Base-by-base conservation (phyloP, 441 rosid species). In the Pelargonium citronellum region DNA sequence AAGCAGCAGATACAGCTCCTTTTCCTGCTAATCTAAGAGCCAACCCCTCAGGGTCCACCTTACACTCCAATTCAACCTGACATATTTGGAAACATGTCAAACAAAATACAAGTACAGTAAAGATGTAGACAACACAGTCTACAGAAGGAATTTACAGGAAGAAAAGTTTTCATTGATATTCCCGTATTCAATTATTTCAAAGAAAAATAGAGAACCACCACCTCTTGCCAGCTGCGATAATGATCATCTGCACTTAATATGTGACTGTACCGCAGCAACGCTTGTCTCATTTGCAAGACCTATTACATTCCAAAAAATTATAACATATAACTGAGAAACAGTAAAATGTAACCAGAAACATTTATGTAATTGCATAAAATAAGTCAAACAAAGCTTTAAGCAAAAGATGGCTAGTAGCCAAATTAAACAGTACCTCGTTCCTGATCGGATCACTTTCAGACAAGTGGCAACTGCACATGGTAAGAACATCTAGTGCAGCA, bases 211-310 rank as follows among this genome's bases (percentile, higher is more conserved):
- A 80, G 79, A 78, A 76, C 61, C 68, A 75, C 67, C 55, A 95
- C 99, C 98, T 95, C 93, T 87, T 88, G 98, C 99, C 99, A 95
- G 88, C 97, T 90, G 72, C 88, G 81, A 81, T 89, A 87, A 69
- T 81, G 93, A 82, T 88, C 92, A 81, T 95, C 99, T 47, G 90
- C 95, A 81, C 77, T 72, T 80, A 95, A 81, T 81, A 95, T 95
- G 78, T 88, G 99, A 84, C 88, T 83, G 84, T 89, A 95, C 73
- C 88, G 85, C 87, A 87, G 98, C 83, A 92, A 84, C 68, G 98
- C 96, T 81, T 83, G 87, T 79, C 91, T 92, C 87, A 78, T 88
- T 68, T 86, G 92, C 85, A 90, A 78, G 73, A 91, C 86, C 99
- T 95, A 78, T 71, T 53, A 30, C 60, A 67, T n/a, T 57, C 47